Conservation (phyloP, 257 asterid species). For the Fraxinus anomala region DNA sequence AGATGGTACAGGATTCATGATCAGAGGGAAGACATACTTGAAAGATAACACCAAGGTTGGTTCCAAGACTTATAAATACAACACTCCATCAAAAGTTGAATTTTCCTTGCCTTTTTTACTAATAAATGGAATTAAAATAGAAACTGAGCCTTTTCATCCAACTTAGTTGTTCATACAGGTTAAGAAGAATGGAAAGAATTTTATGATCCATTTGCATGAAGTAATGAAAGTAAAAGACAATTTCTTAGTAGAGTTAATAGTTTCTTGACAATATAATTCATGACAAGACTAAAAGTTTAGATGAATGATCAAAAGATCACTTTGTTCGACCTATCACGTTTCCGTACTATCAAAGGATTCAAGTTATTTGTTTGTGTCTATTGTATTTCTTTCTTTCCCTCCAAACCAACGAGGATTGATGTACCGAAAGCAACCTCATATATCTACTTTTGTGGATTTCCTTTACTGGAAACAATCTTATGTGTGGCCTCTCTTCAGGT, state of each 20-base stretch:
- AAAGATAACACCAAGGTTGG: slow-evolving; percentile 78
- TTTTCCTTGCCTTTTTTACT: slow-evolving; percentile 18
- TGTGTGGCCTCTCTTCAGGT: slow-evolving; percentile 52
- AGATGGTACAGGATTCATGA: slow-evolving; percentile 89
- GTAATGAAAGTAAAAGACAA: neutral
- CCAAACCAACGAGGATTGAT: neutral
- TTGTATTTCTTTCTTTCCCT: neutral
- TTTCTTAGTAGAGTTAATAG: neutral
- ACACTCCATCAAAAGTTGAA: neutral
- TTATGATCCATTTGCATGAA: neutral
- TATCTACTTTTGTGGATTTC: slow-evolving; percentile 15
- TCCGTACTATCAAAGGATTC: neutral
- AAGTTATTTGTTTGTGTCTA: neutral
- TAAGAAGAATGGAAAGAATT: neutral
- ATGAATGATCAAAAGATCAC: neutral
- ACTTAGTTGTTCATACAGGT: neutral
- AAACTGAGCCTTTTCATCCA: neutral
- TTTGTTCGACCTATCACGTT: neutral
- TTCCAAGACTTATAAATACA: slow-evolving; percentile 17
- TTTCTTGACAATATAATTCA: neutral
- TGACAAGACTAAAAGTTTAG: neutral
- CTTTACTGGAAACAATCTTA: slow-evolving; percentile 19
- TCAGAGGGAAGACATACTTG: slow-evolving; percentile 93
- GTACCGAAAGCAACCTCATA: neutral
- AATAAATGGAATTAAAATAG: slow-evolving; percentile 17